Evolutionary conservation across 163 green algal species (phyloP), one percentile per base, ranked within the genome.

Genomic region (Chlorella variabilis): DNA sequence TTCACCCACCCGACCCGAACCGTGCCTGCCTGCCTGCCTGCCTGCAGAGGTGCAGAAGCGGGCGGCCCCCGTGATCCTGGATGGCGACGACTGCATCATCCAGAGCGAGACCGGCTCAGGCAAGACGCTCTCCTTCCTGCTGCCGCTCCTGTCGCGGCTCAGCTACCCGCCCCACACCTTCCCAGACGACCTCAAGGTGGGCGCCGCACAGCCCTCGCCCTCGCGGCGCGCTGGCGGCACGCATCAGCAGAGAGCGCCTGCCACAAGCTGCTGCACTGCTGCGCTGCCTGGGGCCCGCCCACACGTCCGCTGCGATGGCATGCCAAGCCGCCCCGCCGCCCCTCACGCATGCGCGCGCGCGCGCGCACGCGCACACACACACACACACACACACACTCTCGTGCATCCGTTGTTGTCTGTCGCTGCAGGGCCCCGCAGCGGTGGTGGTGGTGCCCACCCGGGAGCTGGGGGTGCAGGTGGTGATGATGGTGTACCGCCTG

Each of bases 401-500:
- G n/a, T n/a, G n/a, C n/a, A n/a, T n/a, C n/a, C n/a, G n/a, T n/a
- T n/a, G n/a, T n/a, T n/a, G n/a, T n/a, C n/a, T n/a, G n/a, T n/a
- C n/a, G n/a, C 59, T 67, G 69, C 78, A 91, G 85, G 90, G 87
- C 18, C 89, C 90, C 25, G 90, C 94, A 82, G 80, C 88, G 15
- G 54, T 98, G 38, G 80, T 98, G 25, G 68, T 98, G 45, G 94
- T 97, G 58, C 95, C 95, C 0, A 95, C 91, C 0, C 86, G 93
- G 49, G 95, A 98, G 87, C 89, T 98, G 78, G 95, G 94, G 6
- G 94, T 96, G 66, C 94, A 98, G 83, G 63, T 90, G 45, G 88
- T 87, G 2, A 89, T 96, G 83, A 67, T 92, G 31, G 74, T 93
- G 0, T 98, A 91, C 90, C 90, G 92, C 67, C 87, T 98, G 34